phyloP scores from a whole-genome alignment of 192 early-diverging fungal genomes.

The Entomortierella chlamydospora region DNA sequence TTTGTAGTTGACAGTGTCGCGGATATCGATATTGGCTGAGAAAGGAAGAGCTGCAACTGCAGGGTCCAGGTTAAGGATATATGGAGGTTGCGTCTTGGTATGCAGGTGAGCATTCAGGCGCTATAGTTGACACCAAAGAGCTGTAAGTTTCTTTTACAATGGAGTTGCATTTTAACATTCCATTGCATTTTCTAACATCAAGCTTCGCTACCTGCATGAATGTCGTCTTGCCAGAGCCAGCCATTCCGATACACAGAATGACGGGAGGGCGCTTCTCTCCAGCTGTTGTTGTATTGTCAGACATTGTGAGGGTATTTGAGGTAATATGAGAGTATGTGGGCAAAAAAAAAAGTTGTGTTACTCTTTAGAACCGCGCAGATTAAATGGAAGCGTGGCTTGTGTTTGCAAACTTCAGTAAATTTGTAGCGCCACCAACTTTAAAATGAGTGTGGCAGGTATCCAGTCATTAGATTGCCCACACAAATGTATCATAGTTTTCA shows the following conservation, averaged over 20 bases:
- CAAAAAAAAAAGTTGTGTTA: background rate
- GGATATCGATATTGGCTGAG: conserved; percentile 96
- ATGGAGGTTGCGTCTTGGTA: conserved; percentile 78
- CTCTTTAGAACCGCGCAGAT: background rate
- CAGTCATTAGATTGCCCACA: too few relatives aligned
- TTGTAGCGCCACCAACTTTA: too few relatives aligned
- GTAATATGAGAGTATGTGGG: background rate
- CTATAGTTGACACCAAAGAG: conserved; percentile 53
- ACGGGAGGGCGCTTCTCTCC: conserved; percentile 70
- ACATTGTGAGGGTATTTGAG: conserved; percentile 4
- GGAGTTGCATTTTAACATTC: too few relatives aligned
- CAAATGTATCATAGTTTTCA: too few relatives aligned
- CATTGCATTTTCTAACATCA: background rate
- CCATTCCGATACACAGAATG: conserved; percentile 95
- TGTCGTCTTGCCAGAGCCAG: conserved; percentile 95
- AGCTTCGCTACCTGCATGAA: conserved; percentile 85
- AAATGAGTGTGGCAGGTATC: too few relatives aligned
- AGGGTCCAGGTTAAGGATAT: conserved; percentile 96
- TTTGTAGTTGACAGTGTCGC: conserved; percentile 98
- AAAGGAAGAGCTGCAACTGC: conserved; percentile 90
- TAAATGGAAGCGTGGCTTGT: conserved; percentile 2
- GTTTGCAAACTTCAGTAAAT: background rate
- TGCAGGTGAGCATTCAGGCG: conserved; percentile 90
- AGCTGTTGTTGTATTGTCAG: conserved; percentile 10
- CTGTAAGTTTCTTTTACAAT: too few relatives aligned